Evolutionary conservation across 306 rosid genomes (phyloP).

Genomic region (Senna siamea): DNA sequence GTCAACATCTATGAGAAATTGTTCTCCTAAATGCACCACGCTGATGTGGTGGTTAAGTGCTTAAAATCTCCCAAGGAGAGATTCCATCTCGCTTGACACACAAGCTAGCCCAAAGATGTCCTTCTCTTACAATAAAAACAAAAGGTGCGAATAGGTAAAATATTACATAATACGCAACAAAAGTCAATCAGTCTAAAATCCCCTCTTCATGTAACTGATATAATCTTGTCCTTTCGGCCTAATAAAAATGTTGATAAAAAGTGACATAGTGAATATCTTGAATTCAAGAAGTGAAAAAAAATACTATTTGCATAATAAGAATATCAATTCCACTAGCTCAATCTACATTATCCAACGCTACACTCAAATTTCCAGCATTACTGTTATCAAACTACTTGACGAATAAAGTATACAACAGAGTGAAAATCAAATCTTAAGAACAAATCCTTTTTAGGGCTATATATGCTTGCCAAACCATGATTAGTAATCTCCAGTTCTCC

Average conservation of each 20-base stretch:
- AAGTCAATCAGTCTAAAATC: background rate
- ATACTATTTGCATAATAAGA: background rate
- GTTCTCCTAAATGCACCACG: no score
- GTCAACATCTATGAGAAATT: no score
- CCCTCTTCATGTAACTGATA: background rate
- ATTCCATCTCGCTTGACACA: no score
- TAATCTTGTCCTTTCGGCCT: background rate
- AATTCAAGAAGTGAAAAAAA: background rate
- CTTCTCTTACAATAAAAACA: no score
- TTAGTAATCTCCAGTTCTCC: background rate
- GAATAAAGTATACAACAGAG: background rate
- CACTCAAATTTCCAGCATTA: background rate
- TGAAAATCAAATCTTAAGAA: background rate
- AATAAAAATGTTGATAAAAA: background rate
- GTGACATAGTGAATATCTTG: no score
- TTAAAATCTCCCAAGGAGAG: no score
- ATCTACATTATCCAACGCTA: background rate
- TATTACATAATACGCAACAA: background rate
- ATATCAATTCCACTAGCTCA: background rate
- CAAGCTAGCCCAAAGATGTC: no score
- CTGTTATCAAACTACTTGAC: no score
- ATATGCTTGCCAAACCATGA: background rate
- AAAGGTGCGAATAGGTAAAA: background rate
- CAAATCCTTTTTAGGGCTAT: background rate
- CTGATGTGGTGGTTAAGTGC: no score